A percentile compares a stretch with the other conserved stretches of the same genome.
phyloP scores from a whole-genome alignment of 768 basidiomycete species.

The Pleurotus cornucopiae region DNA sequence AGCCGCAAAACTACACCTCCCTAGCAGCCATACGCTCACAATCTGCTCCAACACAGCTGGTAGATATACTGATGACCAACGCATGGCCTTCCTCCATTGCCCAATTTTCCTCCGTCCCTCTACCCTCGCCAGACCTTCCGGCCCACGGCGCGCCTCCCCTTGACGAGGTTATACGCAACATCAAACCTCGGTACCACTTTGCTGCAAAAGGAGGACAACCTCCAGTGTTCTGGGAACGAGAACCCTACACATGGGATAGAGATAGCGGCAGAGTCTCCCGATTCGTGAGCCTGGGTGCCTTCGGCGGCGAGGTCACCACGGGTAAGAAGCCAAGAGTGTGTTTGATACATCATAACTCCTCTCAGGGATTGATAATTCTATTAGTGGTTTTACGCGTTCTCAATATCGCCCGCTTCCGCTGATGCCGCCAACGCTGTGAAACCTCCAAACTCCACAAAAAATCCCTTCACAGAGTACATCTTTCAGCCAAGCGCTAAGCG shows the following conservation, averaged over 20 bases:
- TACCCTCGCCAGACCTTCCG: slow-evolving; percentile 43
- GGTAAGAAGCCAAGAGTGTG: slow-evolving; percentile 85
- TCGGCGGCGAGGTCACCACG: slow-evolving; percentile 58
- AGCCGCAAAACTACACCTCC: slow-evolving; percentile 47
- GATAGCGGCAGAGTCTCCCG: slow-evolving; percentile 64
- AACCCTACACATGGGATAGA: slow-evolving; percentile 85
- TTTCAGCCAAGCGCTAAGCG: slow-evolving; percentile 47
- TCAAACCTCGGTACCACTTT: slow-evolving; percentile 88
- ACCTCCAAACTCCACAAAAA: slow-evolving; percentile 64
- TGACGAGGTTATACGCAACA: slow-evolving; percentile 58
- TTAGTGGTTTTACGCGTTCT: slow-evolving; percentile 98
- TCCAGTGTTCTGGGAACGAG: slow-evolving; percentile 90
- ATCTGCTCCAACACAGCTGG: slow-evolving; percentile 54
- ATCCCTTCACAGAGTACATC: slow-evolving; percentile 55
- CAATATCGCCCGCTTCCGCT: slow-evolving; percentile 56
- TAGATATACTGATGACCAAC: slow-evolving; percentile 82
- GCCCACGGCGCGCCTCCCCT: slow-evolving; percentile 49
- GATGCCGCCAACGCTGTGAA: slow-evolving; percentile 29
- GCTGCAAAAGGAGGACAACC: slow-evolving; percentile 59
- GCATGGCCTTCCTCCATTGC: slow-evolving; percentile 70
- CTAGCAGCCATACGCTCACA: slow-evolving; percentile 66
- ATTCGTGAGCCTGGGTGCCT: slow-evolving; percentile 86
- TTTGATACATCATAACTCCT: slow-evolving; percentile 10
- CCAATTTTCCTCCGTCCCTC: slow-evolving; percentile 50
- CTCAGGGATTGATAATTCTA: slow-evolving; percentile 1